Percentiles rank a stretch among this genome's conserved stretches.
Evolutionary conservation across 345 rosid genomes (phyloP).

Genomic region (Clausena lansium): DNA sequence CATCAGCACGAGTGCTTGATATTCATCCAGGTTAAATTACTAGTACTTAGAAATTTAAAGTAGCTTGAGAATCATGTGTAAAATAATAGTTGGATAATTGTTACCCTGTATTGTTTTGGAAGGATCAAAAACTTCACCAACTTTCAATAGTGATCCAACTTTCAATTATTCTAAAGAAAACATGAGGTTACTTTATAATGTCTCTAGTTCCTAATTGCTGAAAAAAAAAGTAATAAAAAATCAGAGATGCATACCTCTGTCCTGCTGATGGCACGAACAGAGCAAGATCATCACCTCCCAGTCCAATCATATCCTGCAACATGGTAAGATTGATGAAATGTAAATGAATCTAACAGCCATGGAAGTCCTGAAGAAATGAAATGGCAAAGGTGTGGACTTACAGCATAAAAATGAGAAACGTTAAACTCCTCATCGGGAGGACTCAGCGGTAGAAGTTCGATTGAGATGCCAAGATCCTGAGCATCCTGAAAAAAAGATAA

Average conservation of each 20-base stretch:
- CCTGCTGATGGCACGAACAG: constrained; percentile 62
- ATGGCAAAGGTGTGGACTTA: constrained; percentile 29
- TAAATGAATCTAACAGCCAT: constrained; percentile 1
- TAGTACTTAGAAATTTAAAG: not conserved
- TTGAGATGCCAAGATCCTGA: constrained; percentile 89
- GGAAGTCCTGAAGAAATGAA: constrained; percentile 19
- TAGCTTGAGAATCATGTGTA: not conserved
- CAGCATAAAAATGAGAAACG: constrained; percentile 63
- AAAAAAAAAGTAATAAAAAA: not conserved
- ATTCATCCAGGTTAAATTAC: not conserved
- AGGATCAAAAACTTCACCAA: not conserved
- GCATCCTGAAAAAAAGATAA: constrained; percentile 65
- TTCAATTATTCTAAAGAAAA: not conserved
- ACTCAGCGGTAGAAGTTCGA: constrained; percentile 86
- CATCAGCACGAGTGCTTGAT: not conserved
- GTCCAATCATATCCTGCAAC: constrained; percentile 81
- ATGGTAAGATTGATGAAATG: not conserved
- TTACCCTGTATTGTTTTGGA: too few relatives aligned
- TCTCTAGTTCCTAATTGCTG: not conserved
- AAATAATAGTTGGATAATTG: not conserved
- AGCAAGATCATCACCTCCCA: constrained; percentile 58
- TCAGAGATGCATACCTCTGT: constrained; percentile 49
- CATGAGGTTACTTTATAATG: not conserved
- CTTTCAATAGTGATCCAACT: not conserved
- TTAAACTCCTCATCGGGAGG: constrained; percentile 60